Percentiles rank a stretch among this genome's conserved stretches.
These are phyloP conservation scores for Juncus effusus DNA, from an alignment of 176 grass and related monocot genomes.

Conservation along the genomic window DNA sequence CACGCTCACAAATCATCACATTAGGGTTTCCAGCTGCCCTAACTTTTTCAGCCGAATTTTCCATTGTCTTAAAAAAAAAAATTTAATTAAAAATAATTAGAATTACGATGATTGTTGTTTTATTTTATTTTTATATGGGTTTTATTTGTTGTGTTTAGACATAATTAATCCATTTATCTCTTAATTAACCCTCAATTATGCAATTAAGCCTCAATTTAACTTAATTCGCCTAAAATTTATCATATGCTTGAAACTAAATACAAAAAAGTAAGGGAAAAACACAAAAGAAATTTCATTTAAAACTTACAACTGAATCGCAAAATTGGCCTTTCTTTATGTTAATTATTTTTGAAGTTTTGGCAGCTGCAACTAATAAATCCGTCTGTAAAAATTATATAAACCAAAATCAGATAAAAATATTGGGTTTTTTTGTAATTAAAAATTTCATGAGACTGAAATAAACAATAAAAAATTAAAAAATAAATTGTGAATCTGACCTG, in stretches of 20 bases:
- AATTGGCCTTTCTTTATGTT: conserved; percentile 99
- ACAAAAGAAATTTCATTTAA: background rate
- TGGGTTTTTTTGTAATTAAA: too few relatives aligned
- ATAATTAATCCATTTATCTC: background rate
- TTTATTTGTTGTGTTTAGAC: background rate
- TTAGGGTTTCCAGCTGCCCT: conserved; percentile 90
- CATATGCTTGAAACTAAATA: too few relatives aligned
- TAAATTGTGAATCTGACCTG: conserved; percentile 37
- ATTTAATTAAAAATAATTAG: too few relatives aligned
- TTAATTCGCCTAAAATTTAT: too few relatives aligned
- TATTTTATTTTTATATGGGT: too few relatives aligned
- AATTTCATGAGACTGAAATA: too few relatives aligned
- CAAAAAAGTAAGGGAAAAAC: too few relatives aligned
- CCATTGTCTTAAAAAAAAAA: conserved; percentile 10
- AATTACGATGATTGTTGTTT: too few relatives aligned
- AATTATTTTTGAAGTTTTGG: conserved; percentile 90
- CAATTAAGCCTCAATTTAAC: too few relatives aligned
- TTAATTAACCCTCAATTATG: too few relatives aligned
- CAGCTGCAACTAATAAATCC: conserved; percentile 85
- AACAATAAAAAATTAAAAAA: too few relatives aligned
- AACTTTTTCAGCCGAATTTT: conserved; percentile 70
- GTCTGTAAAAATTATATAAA: conserved; percentile 49
- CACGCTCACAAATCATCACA: conserved; percentile 98
- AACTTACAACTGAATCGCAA: conserved; percentile 88
- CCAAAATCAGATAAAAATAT: too few relatives aligned